Evolutionary conservation across 2,329 filamentous ascomycete species (phyloP).

Genomic region (Drechmeria coniospora): DNA sequence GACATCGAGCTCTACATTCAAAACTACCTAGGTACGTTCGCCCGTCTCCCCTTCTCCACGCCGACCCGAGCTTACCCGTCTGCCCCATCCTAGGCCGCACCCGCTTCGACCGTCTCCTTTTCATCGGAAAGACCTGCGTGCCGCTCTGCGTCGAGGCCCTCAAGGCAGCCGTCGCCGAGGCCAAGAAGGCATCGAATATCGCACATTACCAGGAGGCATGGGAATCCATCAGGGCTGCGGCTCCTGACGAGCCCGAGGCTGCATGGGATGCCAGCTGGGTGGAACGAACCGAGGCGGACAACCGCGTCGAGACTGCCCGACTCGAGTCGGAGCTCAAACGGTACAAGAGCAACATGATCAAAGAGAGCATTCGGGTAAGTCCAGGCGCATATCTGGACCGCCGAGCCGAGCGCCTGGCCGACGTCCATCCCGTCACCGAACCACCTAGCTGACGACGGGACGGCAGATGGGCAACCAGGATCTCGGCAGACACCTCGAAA

Average conservation of each 20-base stretch:
- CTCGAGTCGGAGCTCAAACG: constrained; percentile 74
- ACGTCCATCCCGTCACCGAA: no score
- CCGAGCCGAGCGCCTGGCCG: no score
- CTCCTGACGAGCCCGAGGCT: constrained; percentile 54
- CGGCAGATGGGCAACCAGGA: constrained; percentile 86
- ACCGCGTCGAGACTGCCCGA: constrained; percentile 55
- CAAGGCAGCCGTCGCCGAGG: constrained; percentile 58
- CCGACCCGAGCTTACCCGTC: background rate
- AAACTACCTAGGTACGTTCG: constrained; percentile 64
- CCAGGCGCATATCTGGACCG: background rate
- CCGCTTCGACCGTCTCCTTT: constrained; percentile 61
- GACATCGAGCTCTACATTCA: constrained; percentile 82
- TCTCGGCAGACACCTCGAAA: constrained; percentile 68
- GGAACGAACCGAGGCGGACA: constrained; percentile 47
- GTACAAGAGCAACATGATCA: constrained; percentile 94
- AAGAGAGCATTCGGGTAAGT: constrained; percentile 79
- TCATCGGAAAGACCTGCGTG: constrained; percentile 67
- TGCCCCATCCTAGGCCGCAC: constrained; percentile 47
- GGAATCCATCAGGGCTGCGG: constrained; percentile 45
- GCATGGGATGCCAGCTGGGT: constrained; percentile 59
- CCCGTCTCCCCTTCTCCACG: background rate
- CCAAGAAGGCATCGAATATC: constrained; percentile 62
- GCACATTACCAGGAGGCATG: constrained; percentile 54
- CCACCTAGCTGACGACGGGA: constrained; percentile 3
- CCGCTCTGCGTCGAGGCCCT: constrained; percentile 67